Evolutionary conservation across 2,329 filamentous ascomycete genomes (phyloP), one percentile per base, ranked within the genome.

Genomic region (Eutypella sp.): DNA sequence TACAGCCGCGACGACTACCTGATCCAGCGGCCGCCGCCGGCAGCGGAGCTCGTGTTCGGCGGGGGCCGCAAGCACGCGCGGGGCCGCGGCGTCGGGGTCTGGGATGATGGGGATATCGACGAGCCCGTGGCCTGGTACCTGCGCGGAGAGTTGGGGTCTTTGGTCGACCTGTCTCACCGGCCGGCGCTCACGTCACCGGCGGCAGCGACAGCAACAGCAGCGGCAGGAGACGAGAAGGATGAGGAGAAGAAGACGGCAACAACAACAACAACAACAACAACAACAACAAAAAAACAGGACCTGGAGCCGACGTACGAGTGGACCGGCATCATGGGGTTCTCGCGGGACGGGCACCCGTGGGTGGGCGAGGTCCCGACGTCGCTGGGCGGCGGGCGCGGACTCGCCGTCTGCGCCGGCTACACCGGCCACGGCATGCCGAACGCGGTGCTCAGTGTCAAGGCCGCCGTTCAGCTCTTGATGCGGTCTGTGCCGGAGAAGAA

Each of bases 311-410:
- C 75, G 24, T 79, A 76, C 59, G 81, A 87, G 59, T 92, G 87
- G 87, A 87, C 84, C 2, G 87, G 87, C 0, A 85, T 90, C 54
- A 91, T 90, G 87, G 87, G 84, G 0, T 90, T 81, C 63, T 82
- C 79, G 24, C 69, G 81, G 6, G 87, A 91, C 60, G 69, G 75
- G 0, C 64, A 75, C 42, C 85, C 87, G 0, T 90, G 83, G 82
- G 82, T 91, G 2, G 87, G 87, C 0, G 65, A 68, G 9, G 77
- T 90, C n/a, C 81, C 82, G 0, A 66, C 65, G 29, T 57, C 61
- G 5, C 53, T 76, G 20, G 66, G 76, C 5, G 79, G 74, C n/a
- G 69, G 65, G 16, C 61, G 72, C 3, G 82, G 82, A 0, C 53
- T 88, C 44, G 89, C 74, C 69, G 52, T 89, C 11, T 76, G 75